Percentiles rank a stretch among this genome's conserved stretches.
phyloP scores from a whole-genome alignment of 805 yeast genomes.

The Brettanomyces bruxellensis region DNA sequence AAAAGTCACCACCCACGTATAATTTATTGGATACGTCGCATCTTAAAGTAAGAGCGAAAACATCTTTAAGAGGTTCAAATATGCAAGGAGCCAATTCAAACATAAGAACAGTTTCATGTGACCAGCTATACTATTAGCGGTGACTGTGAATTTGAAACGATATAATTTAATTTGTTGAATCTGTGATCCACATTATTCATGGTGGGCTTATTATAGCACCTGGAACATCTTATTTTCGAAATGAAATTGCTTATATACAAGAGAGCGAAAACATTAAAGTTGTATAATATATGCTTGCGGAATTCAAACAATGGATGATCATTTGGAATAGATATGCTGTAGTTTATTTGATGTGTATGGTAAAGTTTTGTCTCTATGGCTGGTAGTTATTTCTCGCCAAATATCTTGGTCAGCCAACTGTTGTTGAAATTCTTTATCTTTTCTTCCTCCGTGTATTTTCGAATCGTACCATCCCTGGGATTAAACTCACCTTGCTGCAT shows the following conservation, averaged over 20 bases:
- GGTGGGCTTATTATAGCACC: no score
- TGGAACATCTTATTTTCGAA: no score
- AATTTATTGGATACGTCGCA: neutral
- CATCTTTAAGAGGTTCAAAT: neutral
- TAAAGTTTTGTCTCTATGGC: conserved; percentile 11
- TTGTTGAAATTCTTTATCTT: conserved; percentile 26
- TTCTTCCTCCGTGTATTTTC: conserved; percentile 36
- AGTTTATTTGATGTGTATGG: neutral
- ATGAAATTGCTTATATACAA: neutral
- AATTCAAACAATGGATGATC: neutral
- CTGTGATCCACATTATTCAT: no score
- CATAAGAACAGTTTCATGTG: neutral
- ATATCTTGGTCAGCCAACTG: conserved; percentile 31
- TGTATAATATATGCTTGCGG: neutral
- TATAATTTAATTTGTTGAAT: no score
- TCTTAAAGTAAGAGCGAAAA: neutral
- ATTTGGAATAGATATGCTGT: neutral
- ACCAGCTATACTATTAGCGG: neutral
- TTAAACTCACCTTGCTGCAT: conserved; percentile 36
- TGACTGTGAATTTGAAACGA: neutral
- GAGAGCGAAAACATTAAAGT: neutral
- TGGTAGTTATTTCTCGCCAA: conserved; percentile 31
- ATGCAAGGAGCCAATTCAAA: no score
- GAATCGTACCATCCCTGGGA: conserved; percentile 34
- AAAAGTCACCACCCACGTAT: neutral